Evolutionary conservation across 768 basidiomycete genomes (phyloP), one percentile per base, ranked within the genome.

Genomic region (Kwoniella pini): DNA sequence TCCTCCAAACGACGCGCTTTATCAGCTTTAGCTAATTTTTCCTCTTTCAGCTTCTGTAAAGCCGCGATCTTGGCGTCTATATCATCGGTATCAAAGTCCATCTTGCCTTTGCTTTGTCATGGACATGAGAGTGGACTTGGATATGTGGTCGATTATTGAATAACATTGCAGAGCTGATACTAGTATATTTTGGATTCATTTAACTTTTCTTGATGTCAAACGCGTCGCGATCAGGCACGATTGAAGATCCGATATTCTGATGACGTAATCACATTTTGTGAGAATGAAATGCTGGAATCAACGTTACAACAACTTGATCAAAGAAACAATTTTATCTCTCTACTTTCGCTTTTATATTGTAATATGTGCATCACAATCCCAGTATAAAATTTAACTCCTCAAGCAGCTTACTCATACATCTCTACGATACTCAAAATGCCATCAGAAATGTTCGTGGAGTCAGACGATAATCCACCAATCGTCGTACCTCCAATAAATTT

Each of bases 401-500:
- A n/a, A 51, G 12, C 17, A 51, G 49, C 4, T 27, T n/a, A 21
- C 27, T 49, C 26, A 7, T 10, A 24, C 10, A 7, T 15, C 33
- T 36, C 33, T 6, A 17, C 40, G 5, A 5, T 42, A 9, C 19
- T 19, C 12, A 60, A 24, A 44, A 33, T 28, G 44, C 48, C 58
- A 43, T 39, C 28, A 39, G 53, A 42, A 19, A 43, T 10, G 13
- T 51, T 27, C 38, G 27, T 49, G 30, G 11, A 42, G 5, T 19
- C 11, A 10, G 19, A 42, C 40, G 40, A 42, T 19, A 19, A 19
- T 19, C 55, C 61, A 7, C 55, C 64, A 2, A 63, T 70, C 28
- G 55, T 76, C 7, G 75, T 76, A 12, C 75, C 75, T 27, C 75
- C 75, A 19, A 76, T 76, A 67, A 76, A 74, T 43, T 76, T 74